Evolutionary conservation across 441 rosid species (phyloP), one percentile per base, ranked within the genome.

Genomic region (Syzygium malaccense): DNA sequence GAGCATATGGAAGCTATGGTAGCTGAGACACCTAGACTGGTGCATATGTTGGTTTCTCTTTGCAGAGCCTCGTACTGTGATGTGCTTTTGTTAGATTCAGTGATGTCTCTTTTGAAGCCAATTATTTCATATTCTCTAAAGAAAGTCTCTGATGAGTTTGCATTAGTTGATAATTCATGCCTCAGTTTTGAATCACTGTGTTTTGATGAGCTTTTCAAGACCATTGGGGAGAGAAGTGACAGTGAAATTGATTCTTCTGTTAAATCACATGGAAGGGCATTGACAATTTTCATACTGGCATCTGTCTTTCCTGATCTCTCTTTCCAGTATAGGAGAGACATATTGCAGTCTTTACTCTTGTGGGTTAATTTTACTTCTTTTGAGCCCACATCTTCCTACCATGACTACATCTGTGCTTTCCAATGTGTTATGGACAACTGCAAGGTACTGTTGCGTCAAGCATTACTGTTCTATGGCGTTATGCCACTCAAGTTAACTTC

Each of bases 1-100:
- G 97, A 94, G 91, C 98, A 96, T 91, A 96, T 96, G 97, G 97
- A 95, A 91, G 96, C 96, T 49, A 93, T 96, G 95, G 97, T 96
- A 64, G 96, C 96, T 54, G 99, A 96, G 94, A 93, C 93, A 87
- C 99, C 98, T 53, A 95, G 96, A 91, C 90, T 96, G 88, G 97
- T 95, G 91, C 97, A 94, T 91, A 93, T 96, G 85, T 89, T 96
- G 92, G 93, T 91, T 68, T 96, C 97, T 86, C 96, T 96, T 85
- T 95, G 96, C 86, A 91, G 89, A 91, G 92, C 95, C 86, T 91
- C 96, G 60, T 95, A 95, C 88, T 95, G 96, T 85, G 96, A 96
- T 85, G 95, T 95, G 88, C 88, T 94, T 78, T 94, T 96, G 92
- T 96, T 96, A 86, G 93, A 92, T 66, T 96, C 96, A 54, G 57